phyloP scores from a whole-genome alignment of 192 early-diverging fungal genomes.

The Coemansia sp. region DNA sequence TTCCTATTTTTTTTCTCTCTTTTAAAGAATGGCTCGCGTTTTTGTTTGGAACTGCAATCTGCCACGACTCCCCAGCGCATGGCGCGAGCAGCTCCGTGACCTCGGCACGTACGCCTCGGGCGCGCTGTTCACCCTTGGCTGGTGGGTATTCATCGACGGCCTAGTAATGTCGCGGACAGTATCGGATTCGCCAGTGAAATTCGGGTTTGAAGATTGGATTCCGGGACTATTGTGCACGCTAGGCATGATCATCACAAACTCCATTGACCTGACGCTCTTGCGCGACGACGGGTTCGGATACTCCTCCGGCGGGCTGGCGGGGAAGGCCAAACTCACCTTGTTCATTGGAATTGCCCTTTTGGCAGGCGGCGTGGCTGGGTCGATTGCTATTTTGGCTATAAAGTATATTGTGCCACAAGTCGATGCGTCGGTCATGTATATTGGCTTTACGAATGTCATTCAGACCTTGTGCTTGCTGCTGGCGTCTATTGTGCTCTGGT shows the following conservation, averaged over 20 bases:
- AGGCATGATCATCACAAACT: conserved; percentile 60
- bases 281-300: conserved; percentile 57
- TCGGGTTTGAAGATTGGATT: conserved; percentile 58
- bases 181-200: conserved; percentile 25
- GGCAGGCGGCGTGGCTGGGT: conserved; percentile 58
- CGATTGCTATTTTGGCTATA: conserved; percentile 53
- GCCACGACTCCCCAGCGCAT: conserved; percentile 43
- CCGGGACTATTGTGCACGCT: conserved; percentile 56
- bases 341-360: conserved; percentile 61
- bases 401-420: conserved; percentile 59
- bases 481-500: conserved; percentile 49
- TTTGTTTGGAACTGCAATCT: conserved; percentile 56
- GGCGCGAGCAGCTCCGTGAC: conserved; percentile 47
- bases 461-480: conserved; percentile 44
- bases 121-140: conserved; percentile 55
- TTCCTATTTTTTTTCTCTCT: neutral
- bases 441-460: conserved; percentile 55
- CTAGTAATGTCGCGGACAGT: conserved; percentile 43
- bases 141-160: conserved; percentile 62
- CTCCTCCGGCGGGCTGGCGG: conserved; percentile 33
- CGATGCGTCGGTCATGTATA: conserved; percentile 39
- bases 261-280: conserved; percentile 56
- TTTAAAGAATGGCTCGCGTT: conserved; percentile 36
- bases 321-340: conserved; percentile 56
- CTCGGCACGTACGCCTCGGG: conserved; percentile 54